Conservation (phyloP, 1,284 basidiomycete species). For the Irpex sp. region DNA sequence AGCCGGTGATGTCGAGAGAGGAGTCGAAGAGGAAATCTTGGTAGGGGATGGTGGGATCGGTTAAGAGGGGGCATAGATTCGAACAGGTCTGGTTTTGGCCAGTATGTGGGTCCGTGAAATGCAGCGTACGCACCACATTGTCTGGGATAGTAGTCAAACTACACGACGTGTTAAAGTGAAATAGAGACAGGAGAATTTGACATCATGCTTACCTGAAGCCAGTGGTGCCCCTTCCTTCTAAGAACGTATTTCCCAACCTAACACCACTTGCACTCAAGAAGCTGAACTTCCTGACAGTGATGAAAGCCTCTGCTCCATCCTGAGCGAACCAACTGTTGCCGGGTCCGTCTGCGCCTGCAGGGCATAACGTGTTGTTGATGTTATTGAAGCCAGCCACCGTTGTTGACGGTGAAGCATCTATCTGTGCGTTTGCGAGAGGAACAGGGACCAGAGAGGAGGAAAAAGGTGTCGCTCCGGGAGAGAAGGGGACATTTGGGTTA, state of each 20-base stretch:
- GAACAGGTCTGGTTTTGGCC: conserved; percentile 73
- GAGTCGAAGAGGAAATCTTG: conserved; percentile 84
- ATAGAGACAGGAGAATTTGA: not conserved
- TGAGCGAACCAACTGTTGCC: conserved; percentile 84
- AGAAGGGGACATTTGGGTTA: conserved; percentile 75
- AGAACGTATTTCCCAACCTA: conserved; percentile 89
- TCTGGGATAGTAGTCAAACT: conserved; percentile 87
- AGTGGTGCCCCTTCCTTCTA: conserved; percentile 75
- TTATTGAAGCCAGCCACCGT: conserved; percentile 61
- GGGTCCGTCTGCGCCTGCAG: conserved; percentile 73
- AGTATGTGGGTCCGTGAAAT: conserved; percentile 75
- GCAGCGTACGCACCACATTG: conserved; percentile 75
- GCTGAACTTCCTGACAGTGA: conserved; percentile 75
- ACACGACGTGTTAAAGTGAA: conserved; percentile 9
- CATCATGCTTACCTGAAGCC: conserved; percentile 68
- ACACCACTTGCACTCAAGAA: conserved; percentile 76
- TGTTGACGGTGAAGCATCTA: conserved; percentile 73
- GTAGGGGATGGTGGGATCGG: conserved; percentile 71
- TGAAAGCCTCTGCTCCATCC: conserved; percentile 64
- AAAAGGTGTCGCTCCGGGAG: conserved; percentile 77
- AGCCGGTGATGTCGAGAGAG: conserved; percentile 66
- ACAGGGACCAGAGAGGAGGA: conserved; percentile 90
- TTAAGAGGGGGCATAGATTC: conserved; percentile 70
- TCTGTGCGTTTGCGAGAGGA: conserved; percentile 63
- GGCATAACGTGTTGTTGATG: conserved; percentile 81